These are phyloP conservation scores for Hanseniaspora valbyensis DNA, from an alignment of 805 yeast species.

Conservation along the genomic window DNA sequence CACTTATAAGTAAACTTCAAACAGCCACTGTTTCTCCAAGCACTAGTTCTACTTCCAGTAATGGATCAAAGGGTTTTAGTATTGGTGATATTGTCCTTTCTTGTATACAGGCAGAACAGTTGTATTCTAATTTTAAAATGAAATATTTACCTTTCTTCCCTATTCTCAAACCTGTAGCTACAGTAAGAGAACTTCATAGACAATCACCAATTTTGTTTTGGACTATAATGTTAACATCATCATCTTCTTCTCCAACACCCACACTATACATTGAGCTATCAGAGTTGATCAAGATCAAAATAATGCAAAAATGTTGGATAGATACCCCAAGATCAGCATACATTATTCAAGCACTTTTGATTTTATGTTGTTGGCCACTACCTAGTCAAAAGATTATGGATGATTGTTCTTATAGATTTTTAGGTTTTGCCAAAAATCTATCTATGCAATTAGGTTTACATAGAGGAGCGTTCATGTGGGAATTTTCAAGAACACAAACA, in stretches of 20 bases:
- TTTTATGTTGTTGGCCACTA: constrained; percentile 82
- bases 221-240: constrained; percentile 81
- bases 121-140: constrained; percentile 58
- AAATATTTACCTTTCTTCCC: constrained; percentile 71
- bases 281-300: constrained; percentile 69
- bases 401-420: constrained; percentile 81
- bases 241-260: constrained; percentile 80
- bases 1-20: constrained; percentile 15
- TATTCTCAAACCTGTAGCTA: constrained; percentile 54
- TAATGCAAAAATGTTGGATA: constrained; percentile 87
- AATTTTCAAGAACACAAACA: constrained; percentile 81
- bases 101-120: constrained; percentile 52
- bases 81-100: constrained; percentile 67
- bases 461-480: constrained; percentile 82
- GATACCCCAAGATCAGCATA: constrained; percentile 89
- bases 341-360: constrained; percentile 77
- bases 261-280: constrained; percentile 64
- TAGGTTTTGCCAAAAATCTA: constrained; percentile 73
- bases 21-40: constrained; percentile 17
- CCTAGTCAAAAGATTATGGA: constrained; percentile 88
- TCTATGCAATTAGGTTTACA: constrained; percentile 83
- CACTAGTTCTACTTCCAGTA: constrained; percentile 7
- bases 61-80: constrained; percentile 32
- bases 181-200: constrained; percentile 49
- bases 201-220: constrained; percentile 81